phyloP scores from a whole-genome alignment of 1,284 basidiomycete genomes.

The Pseudozyma sp. region DNA sequence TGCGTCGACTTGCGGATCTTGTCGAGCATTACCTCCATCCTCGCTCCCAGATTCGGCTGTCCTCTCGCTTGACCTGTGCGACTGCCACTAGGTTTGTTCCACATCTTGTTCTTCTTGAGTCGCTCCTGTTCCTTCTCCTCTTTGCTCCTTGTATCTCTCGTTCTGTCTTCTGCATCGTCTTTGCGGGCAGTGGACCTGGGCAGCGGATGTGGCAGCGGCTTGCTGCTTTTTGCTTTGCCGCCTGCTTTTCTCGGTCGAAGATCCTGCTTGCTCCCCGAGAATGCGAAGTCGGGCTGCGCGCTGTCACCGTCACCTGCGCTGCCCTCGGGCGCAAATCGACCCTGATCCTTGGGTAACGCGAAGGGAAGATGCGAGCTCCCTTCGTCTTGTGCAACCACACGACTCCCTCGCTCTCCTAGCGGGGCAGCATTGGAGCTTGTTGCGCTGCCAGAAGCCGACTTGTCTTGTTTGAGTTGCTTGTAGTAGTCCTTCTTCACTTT shows the following conservation, averaged over 20 bases:
- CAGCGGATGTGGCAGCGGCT: constrained; percentile 45
- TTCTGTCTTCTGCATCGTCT: constrained; percentile 6
- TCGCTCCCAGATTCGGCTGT: constrained; percentile 64
- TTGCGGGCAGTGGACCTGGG: constrained; percentile 6
- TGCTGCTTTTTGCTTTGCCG: constrained; percentile 23
- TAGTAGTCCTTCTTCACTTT: constrained; percentile 72
- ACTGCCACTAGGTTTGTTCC: constrained; percentile 63
- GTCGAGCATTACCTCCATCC: constrained; percentile 67
- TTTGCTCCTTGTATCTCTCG: constrained; percentile 38
- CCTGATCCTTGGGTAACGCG: constrained; percentile 33
- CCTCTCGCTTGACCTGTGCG: constrained; percentile 55
- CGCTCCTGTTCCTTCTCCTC: constrained; percentile 58
- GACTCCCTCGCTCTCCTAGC: constrained; percentile 29
- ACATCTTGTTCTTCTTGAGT: constrained; percentile 52
- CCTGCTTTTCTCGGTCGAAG: constrained; percentile 22
- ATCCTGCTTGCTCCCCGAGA: constrained; percentile 35
- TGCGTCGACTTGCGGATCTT: constrained; percentile 52
- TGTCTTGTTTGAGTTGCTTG: constrained; percentile 71
- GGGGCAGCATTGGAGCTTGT: constrained; percentile 27
- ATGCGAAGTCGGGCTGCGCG: constrained; percentile 8
- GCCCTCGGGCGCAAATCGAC: constrained; percentile 56
- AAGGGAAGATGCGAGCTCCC: constrained; percentile 18
- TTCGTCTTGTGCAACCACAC: background rate
- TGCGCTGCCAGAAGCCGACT: constrained; percentile 23
- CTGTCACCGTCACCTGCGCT: constrained; percentile 16